Evolutionary conservation across 164 flowering plant species (phyloP), one percentile per base, ranked within the genome.

Genomic region (Stephania cephalantha): DNA sequence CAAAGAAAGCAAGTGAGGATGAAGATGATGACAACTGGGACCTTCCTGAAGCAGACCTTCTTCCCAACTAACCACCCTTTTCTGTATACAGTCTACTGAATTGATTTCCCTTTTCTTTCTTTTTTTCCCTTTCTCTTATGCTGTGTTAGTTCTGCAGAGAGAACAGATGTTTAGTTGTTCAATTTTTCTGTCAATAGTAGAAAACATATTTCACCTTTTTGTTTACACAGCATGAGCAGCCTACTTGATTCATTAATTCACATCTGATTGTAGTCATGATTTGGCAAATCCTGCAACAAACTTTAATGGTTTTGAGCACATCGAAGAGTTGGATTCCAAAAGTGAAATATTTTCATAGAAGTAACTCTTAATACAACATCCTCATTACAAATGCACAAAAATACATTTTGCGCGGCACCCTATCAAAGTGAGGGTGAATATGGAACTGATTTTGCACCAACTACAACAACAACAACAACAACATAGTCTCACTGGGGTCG

Each of bases 21-120:
- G 81, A 77, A 10, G 82, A 82, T 29, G 82, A 82, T 29, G 87
- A 85, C 68, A 85, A 85, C 79, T 85, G 87, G 81, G 78, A 79
- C 9, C 70, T 79, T 25, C 78, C 81, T 42, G 73, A 68, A 72
- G 78, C 55, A 68, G 69, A 17, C 29, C 13, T 45, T 30, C 67
- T 61, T 30, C 72, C 68, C 12, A n/a, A 45, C 42, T 74, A 65
- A 74, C 17, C 6, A 9, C 67, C 55, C 7, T 15, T 15, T 50
- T 50, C 12, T 50, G 53, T 48, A 12, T 48, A 35, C 42, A 8
- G 53, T 48, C 53, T 48, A 7, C 13, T 48, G 53, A 9, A 48
- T 35, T 35, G 42, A 35, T 2, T 2, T 8, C 53, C 53, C 53
- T 48, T 48, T 4, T 48, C 53, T 48, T 48, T 48, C 2, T 48